Evolutionary conservation across 768 basidiomycete genomes (phyloP).

Genomic region (Trametes sanguinea): DNA sequence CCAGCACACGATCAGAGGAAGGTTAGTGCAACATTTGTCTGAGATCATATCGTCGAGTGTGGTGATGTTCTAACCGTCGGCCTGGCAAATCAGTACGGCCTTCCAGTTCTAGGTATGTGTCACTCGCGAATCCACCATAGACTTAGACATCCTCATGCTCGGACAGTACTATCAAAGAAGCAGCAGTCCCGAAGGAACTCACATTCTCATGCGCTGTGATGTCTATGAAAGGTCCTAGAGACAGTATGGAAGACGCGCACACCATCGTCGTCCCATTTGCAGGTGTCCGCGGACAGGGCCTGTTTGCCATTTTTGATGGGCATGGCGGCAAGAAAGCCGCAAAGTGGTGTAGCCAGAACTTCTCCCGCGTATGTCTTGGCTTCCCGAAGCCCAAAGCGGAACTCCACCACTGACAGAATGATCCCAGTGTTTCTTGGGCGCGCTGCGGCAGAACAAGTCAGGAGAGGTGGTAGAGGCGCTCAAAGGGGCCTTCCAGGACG

Average conservation of each 20-base stretch:
- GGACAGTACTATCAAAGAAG: constrained; percentile 4
- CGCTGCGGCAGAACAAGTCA: constrained; percentile 58
- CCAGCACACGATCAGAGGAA: too few species aligned
- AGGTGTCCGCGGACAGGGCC: constrained; percentile 89
- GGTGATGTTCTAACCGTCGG: too few species aligned
- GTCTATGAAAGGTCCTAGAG: constrained; percentile 85
- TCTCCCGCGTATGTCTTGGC: constrained; percentile 68
- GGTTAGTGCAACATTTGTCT: too few species aligned
- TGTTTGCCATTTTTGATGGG: constrained; percentile 97
- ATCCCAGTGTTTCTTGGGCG: constrained; percentile 60
- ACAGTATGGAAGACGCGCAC: constrained; percentile 98
- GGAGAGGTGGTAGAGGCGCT: constrained; percentile 80
- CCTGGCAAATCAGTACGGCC: neutral
- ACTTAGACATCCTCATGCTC: neutral
- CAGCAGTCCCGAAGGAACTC: constrained; percentile 20
- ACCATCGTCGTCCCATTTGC: constrained; percentile 96
- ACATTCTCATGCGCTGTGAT: constrained; percentile 53
- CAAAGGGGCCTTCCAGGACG: constrained; percentile 91
- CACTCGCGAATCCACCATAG: neutral
- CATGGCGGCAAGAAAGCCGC: constrained; percentile 99
- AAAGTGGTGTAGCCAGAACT: constrained; percentile 96
- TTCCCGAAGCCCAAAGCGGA: neutral
- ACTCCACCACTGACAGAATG: neutral
- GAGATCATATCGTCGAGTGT: too few species aligned
- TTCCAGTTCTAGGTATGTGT: constrained; percentile 5